These are phyloP conservation scores for Platismatia glauca DNA, from an alignment of 495 filamentous ascomycete genomes.

Conservation along the genomic window DNA sequence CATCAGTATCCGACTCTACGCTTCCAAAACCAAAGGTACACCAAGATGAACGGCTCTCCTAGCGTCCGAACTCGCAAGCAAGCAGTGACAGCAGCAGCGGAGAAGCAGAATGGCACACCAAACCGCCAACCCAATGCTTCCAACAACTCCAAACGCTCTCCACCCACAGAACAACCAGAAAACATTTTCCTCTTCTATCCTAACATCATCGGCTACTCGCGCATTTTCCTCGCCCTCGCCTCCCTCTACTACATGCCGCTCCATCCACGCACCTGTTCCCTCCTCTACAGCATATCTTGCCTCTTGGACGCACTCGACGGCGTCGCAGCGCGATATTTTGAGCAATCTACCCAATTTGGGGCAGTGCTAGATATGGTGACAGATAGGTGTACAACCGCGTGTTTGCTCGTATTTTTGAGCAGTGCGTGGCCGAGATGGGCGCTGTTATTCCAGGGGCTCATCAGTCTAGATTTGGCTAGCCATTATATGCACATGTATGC, in stretches of 20 bases:
- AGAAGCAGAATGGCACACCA: constrained; percentile 10
- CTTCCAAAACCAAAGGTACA: background rate
- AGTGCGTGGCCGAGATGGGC: constrained; percentile 88
- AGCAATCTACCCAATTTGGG: constrained; percentile 89
- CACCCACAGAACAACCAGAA: constrained; percentile 43
- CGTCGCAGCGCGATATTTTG: constrained; percentile 74
- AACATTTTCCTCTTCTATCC: constrained; percentile 95
- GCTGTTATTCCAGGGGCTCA: constrained; percentile 86
- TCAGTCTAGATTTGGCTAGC: constrained; percentile 82
- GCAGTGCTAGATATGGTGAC: constrained; percentile 97
- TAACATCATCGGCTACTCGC: constrained; percentile 86
- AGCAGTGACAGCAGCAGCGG: constrained; percentile 15
- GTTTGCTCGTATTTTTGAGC: constrained; percentile 84
- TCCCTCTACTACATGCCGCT: constrained; percentile 98
- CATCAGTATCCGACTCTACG: background rate
- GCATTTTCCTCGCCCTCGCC: constrained; percentile 79
- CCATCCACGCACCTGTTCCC: constrained; percentile 85
- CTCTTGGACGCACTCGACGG: constrained; percentile 91
- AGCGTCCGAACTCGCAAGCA: constrained; percentile 14
- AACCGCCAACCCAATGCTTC: constrained; percentile 19
- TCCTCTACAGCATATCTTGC: constrained; percentile 87
- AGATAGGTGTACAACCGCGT: constrained; percentile 89
- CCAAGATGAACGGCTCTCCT: constrained; percentile 14
- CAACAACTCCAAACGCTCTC: background rate
- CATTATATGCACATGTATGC: constrained; percentile 99